Evolutionary conservation across 805 yeast species (phyloP).

Genomic region (Yarrowia sp.): DNA sequence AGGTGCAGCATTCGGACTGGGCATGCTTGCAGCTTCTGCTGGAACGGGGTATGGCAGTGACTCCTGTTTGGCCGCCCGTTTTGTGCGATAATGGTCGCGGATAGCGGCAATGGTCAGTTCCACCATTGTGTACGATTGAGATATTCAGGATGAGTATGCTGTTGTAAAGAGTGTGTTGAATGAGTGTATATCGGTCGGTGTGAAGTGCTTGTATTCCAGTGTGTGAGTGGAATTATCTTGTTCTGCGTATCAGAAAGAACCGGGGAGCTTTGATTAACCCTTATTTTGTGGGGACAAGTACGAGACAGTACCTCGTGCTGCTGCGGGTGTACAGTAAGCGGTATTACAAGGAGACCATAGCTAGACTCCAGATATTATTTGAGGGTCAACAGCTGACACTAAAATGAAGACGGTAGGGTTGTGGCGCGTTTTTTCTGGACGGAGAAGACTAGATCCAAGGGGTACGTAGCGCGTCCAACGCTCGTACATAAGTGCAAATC

Average conservation of each 20-base stretch:
- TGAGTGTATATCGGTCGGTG: neutral
- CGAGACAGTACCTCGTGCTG: too few species aligned
- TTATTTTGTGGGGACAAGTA: too few species aligned
- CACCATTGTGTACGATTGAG: constrained; percentile 11
- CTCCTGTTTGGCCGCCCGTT: constrained; percentile 10
- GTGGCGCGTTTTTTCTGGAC: neutral
- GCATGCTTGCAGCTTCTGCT: neutral
- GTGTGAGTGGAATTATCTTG: neutral
- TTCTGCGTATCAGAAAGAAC: too few species aligned
- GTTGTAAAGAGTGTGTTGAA: neutral
- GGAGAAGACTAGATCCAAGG: too few species aligned
- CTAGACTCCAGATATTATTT: neutral
- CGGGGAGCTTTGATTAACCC: too few species aligned
- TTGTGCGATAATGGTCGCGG: neutral
- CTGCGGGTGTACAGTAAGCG: too few species aligned
- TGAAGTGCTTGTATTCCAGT: neutral
- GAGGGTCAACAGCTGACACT: neutral
- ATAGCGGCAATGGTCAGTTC: constrained; percentile 19
- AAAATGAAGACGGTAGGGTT: neutral
- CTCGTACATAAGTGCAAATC: neutral
- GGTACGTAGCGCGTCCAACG: neutral
- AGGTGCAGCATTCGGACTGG: constrained; percentile 20
- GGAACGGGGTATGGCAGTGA: constrained; percentile 9
- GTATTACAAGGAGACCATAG: neutral
- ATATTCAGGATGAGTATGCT: too few species aligned